Conservation (phyloP, 2,329 filamentous ascomycete species). For the Apiospora kogelbergensis region DNA sequence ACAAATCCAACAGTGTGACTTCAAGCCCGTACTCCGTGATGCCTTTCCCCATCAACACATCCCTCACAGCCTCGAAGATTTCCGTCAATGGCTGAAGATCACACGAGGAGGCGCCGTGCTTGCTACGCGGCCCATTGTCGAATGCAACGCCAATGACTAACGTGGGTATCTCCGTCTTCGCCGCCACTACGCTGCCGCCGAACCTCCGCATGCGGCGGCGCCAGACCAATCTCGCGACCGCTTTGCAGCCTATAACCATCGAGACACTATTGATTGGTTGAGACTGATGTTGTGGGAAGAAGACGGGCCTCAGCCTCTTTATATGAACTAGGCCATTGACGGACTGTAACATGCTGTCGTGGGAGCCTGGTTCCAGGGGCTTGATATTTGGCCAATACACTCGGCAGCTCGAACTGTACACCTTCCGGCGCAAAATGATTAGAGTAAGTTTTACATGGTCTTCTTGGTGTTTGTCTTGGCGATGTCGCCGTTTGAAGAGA, state of each 20-base stretch:
- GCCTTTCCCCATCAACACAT: not conserved
- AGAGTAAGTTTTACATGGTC: not conserved
- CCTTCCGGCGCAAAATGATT: not conserved
- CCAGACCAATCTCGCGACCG: not conserved
- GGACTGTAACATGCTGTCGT: not conserved
- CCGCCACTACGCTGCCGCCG: not conserved
- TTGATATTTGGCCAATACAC: not conserved
- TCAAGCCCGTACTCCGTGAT: slow-evolving; percentile 1
- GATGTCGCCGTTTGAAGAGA: not conserved
- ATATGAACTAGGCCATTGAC: not conserved
- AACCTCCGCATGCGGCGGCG: not conserved
- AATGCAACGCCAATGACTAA: not conserved
- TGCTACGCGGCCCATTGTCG: not conserved
- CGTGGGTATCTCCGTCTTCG: not conserved
- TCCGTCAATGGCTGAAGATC: not conserved
- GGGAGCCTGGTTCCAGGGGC: not conserved
- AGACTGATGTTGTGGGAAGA: not conserved
- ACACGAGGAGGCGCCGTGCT: too few relatives aligned
- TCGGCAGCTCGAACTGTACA: not conserved
- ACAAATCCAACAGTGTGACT: not conserved
- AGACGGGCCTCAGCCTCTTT: not conserved
- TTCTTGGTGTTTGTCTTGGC: not conserved
- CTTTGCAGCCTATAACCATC: not conserved
- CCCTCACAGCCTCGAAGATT: not conserved
- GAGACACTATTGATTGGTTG: not conserved